Evolutionary conservation across 371 early-diverging fungal species (phyloP), one percentile per base, ranked within the genome.

Genomic region (Mucor sp.): DNA sequence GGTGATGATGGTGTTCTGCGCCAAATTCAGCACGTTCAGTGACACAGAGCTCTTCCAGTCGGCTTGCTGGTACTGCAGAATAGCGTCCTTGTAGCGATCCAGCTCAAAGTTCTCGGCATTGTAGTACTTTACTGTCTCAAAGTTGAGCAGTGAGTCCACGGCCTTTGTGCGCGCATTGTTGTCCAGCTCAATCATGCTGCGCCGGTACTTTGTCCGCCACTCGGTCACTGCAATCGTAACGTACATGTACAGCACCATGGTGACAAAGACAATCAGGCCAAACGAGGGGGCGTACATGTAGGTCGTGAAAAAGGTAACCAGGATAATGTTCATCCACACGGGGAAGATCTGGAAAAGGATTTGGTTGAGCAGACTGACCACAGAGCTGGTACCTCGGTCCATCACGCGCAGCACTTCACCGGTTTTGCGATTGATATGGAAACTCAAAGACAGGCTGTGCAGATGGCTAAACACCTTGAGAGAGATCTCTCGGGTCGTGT

Each of bases 51-150:
- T 89, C 62, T 87, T 85, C 74, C 81, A 90, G 60, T 95, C 96
- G 17, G 97, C 96, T 19, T 76, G 76, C 79, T 97, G 95, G 69
- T 89, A 97, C 41, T 87, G 81, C 3, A 76, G 73, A 50, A 97
- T 88, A 0, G 94, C 90, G 19, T 92, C 78, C 12, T 86, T 75
- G 71, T 94, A 98, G 28, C 92, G 83, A 25, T 81, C 74, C 19
- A 92, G 85, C 75, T 97, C 98, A 75, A 86, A 95, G 3, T 77
- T 71, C 74, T 94, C 91, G 12, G 89, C 89, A 47, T 87, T 89
- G 80, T 91, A 94, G 66, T 90, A 91, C 76, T 98, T 97, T 64
- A 97, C 97, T 0, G 99, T 97, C 71, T 97, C 99, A 78, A 95
- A 95, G 77, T 97, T 98, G 32, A 97, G 80, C 33, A 98, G 78